Evolutionary conservation across 2,329 filamentous ascomycete species (phyloP).

Genomic region (Fusarium sp.): DNA sequence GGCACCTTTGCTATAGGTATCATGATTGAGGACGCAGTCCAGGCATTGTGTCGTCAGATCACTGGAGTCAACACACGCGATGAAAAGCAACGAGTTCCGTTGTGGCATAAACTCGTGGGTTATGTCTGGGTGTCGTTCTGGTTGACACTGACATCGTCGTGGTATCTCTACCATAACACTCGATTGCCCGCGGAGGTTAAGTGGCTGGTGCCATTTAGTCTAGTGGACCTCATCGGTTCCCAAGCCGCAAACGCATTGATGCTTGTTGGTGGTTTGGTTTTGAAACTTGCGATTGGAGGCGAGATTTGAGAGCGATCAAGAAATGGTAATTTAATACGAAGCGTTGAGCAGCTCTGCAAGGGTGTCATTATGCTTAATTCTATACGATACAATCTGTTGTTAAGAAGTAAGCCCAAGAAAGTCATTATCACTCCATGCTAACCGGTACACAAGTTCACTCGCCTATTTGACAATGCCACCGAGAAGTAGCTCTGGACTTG

Average conservation of each 20-base stretch:
- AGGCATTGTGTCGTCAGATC: no score
- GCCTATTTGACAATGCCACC: no score
- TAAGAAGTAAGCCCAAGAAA: no score
- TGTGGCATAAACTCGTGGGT: slow-evolving; percentile 33
- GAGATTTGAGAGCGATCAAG: background rate
- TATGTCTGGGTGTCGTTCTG: slow-evolving; percentile 31
- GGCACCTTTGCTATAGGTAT: background rate
- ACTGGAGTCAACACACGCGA: no score
- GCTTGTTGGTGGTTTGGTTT: slow-evolving; percentile 10
- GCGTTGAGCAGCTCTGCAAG: no score
- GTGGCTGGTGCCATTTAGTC: slow-evolving; percentile 23
- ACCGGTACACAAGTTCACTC: no score
- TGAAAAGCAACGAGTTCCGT: background rate
- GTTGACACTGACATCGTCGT: slow-evolving; percentile 25
- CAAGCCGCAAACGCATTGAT: background rate
- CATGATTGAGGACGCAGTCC: no score
- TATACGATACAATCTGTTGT: no score
- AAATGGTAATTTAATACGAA: no score
- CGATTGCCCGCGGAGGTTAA: slow-evolving; percentile 10
- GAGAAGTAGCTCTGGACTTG: no score
- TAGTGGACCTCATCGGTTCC: slow-evolving; percentile 14
- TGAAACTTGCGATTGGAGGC: slow-evolving; percentile 18
- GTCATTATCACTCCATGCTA: no score
- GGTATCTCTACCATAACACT: slow-evolving; percentile 25
- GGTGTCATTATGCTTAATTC: no score